Evolutionary conservation across 2,329 filamentous ascomycete genomes (phyloP), one percentile per base, ranked within the genome.

Genomic region (Penicillium frequentans): DNA sequence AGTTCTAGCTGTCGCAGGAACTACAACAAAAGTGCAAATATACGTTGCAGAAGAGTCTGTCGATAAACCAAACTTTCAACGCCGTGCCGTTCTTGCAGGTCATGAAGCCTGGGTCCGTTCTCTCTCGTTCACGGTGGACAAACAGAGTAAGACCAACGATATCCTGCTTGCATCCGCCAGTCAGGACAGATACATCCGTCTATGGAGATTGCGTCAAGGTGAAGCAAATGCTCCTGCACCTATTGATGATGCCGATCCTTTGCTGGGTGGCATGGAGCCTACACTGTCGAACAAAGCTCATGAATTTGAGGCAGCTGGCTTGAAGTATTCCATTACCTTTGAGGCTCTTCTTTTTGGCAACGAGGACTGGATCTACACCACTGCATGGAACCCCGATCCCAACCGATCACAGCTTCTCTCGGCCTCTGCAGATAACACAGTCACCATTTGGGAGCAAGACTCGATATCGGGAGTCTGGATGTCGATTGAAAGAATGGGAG

Each of bases 331-430:
- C 7, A 82, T 96, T 55, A 96, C 92, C 0, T 98, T 99, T 64
- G 95, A 99, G 73, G 95, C 95, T 1, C 80, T 99, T 3, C 83
- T 99, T 6, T 84, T 99, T 3, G 95, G 95, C 9, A 95, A 99
- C 70, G 95, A 99, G 71, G 95, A 99, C 69, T 99, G 95, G 95
- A 93, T 99, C 56, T 98, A 96, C 75, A 96, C 90, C 55, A 88
- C 90, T 2, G 81, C 82, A 54, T 97, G 93, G 93, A 83, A 84
- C 57, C 80, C 81, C 7, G 72, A 79, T 44, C 68, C 75, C 14
- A 76, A 79, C 19, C 85, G 82, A 57, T 80, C 90, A 13, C 90
- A 90, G 64, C 84, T 97, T 9, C 84, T 99, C 3, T 93, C 93
- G 2, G 88, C 93, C 0, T 98, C 95, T 3, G 95, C 95, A 3